Conservation (phyloP, 495 filamentous ascomycete genomes). For the Aspergillus affinis region DNA sequence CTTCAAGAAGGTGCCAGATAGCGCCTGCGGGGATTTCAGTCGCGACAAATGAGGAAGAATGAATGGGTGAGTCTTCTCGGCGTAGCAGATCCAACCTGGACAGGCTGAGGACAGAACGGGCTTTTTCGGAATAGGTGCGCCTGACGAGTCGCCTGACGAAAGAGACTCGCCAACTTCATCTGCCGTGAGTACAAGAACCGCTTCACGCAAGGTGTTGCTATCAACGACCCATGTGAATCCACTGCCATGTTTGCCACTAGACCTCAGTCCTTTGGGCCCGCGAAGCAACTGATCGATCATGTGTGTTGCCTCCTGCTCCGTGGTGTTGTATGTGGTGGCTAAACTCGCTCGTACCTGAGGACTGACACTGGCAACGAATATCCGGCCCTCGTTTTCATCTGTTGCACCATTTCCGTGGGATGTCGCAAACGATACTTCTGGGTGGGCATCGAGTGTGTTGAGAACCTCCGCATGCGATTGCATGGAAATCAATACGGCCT, state of each 20-base stretch:
- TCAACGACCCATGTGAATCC: slow-evolving; percentile 86
- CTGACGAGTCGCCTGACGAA: slow-evolving; percentile 21
- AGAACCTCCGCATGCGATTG: slow-evolving; percentile 93
- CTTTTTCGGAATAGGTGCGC: slow-evolving; percentile 47
- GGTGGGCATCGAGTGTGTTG: slow-evolving; percentile 68
- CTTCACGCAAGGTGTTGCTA: slow-evolving; percentile 76
- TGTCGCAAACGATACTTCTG: slow-evolving; percentile 45
- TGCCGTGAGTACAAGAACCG: slow-evolving; percentile 74
- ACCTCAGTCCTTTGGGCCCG: slow-evolving; percentile 64
- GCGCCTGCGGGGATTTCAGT: slow-evolving; percentile 90
- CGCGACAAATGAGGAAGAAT: slow-evolving; percentile 87
- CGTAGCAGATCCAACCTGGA: slow-evolving; percentile 98
- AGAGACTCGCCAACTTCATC: slow-evolving; percentile 65
- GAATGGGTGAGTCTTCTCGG: slow-evolving; percentile 94
- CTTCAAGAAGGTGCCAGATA: slow-evolving; percentile 87
- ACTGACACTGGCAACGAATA: slow-evolving; percentile 89
- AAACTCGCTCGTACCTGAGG: slow-evolving; percentile 86
- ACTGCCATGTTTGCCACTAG: slow-evolving; percentile 67
- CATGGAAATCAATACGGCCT: slow-evolving; percentile 88
- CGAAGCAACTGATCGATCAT: slow-evolving; percentile 82
- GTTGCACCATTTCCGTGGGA: slow-evolving; percentile 25
- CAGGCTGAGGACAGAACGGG: slow-evolving; percentile 90
- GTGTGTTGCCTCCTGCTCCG: slow-evolving; percentile 67
- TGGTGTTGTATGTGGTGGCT: slow-evolving; percentile 75
- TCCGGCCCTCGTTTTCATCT: slow-evolving; percentile 50